Percentiles rank a stretch among this genome's conserved stretches.
These are phyloP conservation scores for Verbascum thapsus DNA, from an alignment of 257 asterid species.

Conservation along the genomic window DNA sequence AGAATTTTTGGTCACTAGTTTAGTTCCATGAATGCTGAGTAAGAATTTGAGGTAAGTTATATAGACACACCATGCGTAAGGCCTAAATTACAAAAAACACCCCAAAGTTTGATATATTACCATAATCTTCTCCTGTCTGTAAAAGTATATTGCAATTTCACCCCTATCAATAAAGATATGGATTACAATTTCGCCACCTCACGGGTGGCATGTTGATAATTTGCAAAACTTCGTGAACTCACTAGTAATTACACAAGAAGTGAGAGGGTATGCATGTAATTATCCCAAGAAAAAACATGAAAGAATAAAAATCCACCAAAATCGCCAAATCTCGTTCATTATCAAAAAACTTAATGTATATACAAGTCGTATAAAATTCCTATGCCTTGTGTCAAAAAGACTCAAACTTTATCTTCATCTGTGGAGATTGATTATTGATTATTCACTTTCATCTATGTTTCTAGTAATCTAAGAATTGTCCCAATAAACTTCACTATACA, in stretches of 20 bases:
- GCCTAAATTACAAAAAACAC: no score
- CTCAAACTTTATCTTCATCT: constrained; percentile 10
- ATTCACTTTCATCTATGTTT: constrained; percentile 25
- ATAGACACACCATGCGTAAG: no score
- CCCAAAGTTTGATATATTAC: no score
- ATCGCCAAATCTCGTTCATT: constrained; percentile 2
- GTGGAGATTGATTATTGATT: constrained; percentile 8
- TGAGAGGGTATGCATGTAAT: no score
- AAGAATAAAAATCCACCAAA: neutral
- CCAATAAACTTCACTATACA: constrained; percentile 10
- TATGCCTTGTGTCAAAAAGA: constrained; percentile 20
- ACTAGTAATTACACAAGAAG: no score
- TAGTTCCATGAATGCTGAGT: neutral
- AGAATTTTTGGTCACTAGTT: constrained; percentile 36
- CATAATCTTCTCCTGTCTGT: no score
- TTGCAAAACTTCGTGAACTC: no score
- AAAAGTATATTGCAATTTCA: no score
- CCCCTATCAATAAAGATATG: no score
- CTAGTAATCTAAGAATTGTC: constrained; percentile 5
- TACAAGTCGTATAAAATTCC: constrained; percentile 19
- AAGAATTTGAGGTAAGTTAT: no score
- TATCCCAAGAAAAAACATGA: neutral
- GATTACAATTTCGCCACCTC: no score
- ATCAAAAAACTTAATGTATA: constrained; percentile 24
- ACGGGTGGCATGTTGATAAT: no score